phyloP scores from a whole-genome alignment of 495 filamentous ascomycete species.

The Neurospora sp. region DNA sequence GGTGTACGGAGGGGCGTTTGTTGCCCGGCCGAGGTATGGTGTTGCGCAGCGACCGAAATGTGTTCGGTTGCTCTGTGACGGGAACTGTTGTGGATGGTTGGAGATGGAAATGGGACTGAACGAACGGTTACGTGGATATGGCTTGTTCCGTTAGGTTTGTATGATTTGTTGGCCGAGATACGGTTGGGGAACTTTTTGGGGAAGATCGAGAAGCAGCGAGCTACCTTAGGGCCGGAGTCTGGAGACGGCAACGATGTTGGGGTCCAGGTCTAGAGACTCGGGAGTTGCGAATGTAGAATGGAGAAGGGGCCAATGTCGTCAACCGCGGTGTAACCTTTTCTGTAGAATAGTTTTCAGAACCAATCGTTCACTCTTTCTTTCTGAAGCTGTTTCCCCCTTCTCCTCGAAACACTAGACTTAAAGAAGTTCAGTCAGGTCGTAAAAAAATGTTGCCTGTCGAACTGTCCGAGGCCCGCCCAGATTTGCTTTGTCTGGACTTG shows the following conservation, averaged over 20 bases:
- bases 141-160: neutral
- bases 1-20: neutral
- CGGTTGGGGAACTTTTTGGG: neutral
- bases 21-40: neutral
- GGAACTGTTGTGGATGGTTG: neutral
- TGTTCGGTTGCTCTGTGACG: neutral
- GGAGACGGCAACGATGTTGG: neutral
- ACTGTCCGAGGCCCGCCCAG: neutral
- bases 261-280: neutral
- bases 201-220: neutral
- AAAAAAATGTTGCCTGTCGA: neutral
- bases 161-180: neutral
- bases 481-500: neutral
- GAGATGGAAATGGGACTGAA: neutral
- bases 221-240: neutral
- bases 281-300: neutral
- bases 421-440: neutral
- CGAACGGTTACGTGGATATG: neutral
- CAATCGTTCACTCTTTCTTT: neutral
- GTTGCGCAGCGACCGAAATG: neutral
- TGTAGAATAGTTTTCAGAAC: neutral
- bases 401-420: neutral
- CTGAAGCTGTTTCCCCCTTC: neutral
- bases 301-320: neutral
- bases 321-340: neutral